Base-by-base conservation (phyloP, 2,329 filamentous ascomycete species). In the Clarireedia sp. region DNA sequence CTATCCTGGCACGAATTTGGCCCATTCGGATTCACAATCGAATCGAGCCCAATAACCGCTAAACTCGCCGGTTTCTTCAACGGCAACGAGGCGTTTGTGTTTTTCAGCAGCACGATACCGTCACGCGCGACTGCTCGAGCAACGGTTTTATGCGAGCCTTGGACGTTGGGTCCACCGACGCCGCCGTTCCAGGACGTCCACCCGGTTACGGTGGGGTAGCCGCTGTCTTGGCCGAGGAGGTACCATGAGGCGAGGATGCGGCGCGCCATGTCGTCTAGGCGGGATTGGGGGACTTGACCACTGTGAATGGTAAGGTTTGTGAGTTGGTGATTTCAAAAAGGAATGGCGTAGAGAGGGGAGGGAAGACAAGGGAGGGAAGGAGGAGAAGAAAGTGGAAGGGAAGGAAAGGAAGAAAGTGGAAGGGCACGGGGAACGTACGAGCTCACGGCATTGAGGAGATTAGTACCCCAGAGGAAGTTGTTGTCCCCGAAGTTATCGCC, bases 31-130 rank as follows among this genome's bases (percentile, higher is more conserved):
- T 84, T 84, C 41, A 77, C 75, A 48, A 80, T 78, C 8, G 83
- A 78, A 57, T 84, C 81, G 5, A 78, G 80, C 3, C 86, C 85
- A 59, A 89, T 80, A 54, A 85, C 72, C 6, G 78, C 81, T 9
- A 85, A 74, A 62, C 75, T 76, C 60, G 73, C 55, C 60, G 77
- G 76, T 53, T 73, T 74, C 52, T 75, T 75, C 7, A 87, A 71
- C 0, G 85, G 85, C 0, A 88, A 71, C 7, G 77, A 72, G 23
- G 70, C 72, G 47, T 67, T 75, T 2, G 73, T 73, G 66, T 89
- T 89, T 73, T 87, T 87, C 54, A 90, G 73, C n/a, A 90, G 69
- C 1, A 86, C 81, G 55, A 79, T 83, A 8, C 80, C 75, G 62
- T 83, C 77, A 53, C 80, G 68, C 8, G 77, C 76, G 40, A 81